Conservation (phyloP, 768 basidiomycete species). For the Trametes cinnabarina region DNA sequence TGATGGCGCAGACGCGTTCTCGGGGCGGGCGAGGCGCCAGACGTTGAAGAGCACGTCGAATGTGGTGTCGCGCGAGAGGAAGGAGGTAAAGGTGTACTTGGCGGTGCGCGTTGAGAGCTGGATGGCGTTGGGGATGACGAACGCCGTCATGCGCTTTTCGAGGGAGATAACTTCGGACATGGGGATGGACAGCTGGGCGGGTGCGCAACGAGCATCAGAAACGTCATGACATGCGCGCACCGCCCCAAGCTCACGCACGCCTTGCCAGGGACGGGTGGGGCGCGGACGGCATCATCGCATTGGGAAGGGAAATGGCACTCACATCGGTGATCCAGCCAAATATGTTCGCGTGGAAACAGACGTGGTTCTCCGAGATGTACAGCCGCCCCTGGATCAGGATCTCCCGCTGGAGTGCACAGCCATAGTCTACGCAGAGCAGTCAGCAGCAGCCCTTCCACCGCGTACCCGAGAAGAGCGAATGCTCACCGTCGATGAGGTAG, state of each 20-base stretch:
- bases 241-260: background rate
- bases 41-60: constrained; percentile 95
- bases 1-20: constrained; percentile 33
- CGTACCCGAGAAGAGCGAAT: background rate
- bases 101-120: constrained; percentile 78
- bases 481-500: constrained; percentile 93
- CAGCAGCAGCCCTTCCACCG: constrained; percentile 1
- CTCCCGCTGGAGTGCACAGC: constrained; percentile 94
- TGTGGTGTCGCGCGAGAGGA: constrained; percentile 93
- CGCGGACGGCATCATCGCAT: background rate
- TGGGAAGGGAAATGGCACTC: constrained; percentile 33
- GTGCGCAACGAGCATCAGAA: constrained; percentile 6
- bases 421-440: constrained; percentile 68
- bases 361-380: constrained; percentile 97
- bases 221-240: constrained; percentile 1
- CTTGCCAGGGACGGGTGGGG: too few relatives aligned
- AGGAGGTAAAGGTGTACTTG: constrained; percentile 94
- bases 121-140: constrained; percentile 96
- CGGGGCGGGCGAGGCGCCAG: constrained; percentile 88
- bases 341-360: constrained; percentile 99
- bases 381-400: constrained; percentile 94
- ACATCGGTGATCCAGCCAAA: constrained; percentile 99
- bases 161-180: constrained; percentile 83
- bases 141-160: constrained; percentile 97
- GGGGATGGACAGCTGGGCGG: constrained; percentile 72